Base-by-base conservation (phyloP, 371 early-diverging fungal genomes). In the Conidiobolus incongruus region DNA sequence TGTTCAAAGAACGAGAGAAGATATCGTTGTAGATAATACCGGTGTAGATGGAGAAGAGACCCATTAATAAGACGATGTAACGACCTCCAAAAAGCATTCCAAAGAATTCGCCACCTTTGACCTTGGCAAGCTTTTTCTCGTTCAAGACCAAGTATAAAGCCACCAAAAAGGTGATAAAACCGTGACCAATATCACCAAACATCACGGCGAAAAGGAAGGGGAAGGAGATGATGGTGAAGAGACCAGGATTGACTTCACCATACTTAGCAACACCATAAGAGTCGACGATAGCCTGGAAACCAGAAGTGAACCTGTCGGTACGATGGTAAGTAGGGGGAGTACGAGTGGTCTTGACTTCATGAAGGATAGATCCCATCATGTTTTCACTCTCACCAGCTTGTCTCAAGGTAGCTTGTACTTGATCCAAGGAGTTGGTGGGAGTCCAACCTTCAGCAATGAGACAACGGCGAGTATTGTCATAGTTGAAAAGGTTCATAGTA, bases 111-210 rank as follows among this genome's bases (percentile, higher is more conserved):
- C 69, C 82, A 39, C 61, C 65, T 50, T 75, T 69, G 29, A 66
- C 66, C 52, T 66, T 67, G 45, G 63, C 61, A 44, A 93, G 59
- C 52, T 70, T 65, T 55, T 75, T 70, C 65, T 97, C 96, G 50
- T 79, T 74, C 16, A 72, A n/a, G 38, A 78, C 72, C 45, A 96
- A 59, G 51, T 77, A 85, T 1, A 76, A 56, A 3, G 79, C 90
- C 44, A 69, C 55, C 17, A 82, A 51, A 4, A 88, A 56, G 61
- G 96, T 70, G 38, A 97, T 49, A 42, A 89, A 53, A 13, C 98
- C 99, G 54, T 99, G 99, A 22, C 98, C 98, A 35, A 97, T 71
- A 66, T 99, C 99, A 47, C 99, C 99, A 75, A 99, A 99, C 99
- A 99, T 99, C 46, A 95, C 79, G 31, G 98, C 98, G 66, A 99